Base-by-base conservation (phyloP, 352 stramenopile species). In the Phytophthora boehmeriae region DNA sequence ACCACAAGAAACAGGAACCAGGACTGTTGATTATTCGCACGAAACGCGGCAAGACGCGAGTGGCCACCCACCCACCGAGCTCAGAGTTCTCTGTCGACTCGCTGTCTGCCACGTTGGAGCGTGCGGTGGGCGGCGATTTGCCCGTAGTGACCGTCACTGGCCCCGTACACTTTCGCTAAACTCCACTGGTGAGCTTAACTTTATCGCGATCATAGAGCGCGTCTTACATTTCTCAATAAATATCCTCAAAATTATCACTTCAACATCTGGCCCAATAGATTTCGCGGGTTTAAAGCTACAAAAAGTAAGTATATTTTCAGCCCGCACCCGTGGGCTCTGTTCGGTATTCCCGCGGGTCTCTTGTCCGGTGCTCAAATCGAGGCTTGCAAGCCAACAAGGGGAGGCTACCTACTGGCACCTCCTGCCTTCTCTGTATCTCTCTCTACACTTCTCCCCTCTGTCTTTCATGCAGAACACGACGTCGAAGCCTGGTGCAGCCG, bases 31-130 rank as follows among this genome's bases (percentile, higher is more conserved):
- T 95, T 2, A 52, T 95, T 16, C 83, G 83, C 17, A 86, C 77
- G 14, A 89, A 88, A 55, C 74, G 78, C 45, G 71, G 81, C 16
- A 88, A 86, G 61, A 68, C 80, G n/a, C 86, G 86, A 4, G 73
- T 82, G 0, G 82, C 74, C 5, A 46, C 65, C 35, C 76, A 90
- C 45, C 27, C 73, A 0, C 28, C 63, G 0, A 38, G 68, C 38
- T 54, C 71, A 6, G 63, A 49, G 0, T 95, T 93, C 51, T 72
- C 68, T 5, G 42, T 55, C 0, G 78, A 91, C 11, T 43, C 79
- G 8, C 65, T 95, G 11, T 80, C 78, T 14, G 73, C 80, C 14
- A 92, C 84, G 2, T 76, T 95, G 58, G 86, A 95, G 53, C 80
- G 82, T 13, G 80, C 80, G 4, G 75, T 90, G 1, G 86, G 86